Conservation (phyloP, 2,329 filamentous ascomycete species). For the Beauveria scarabaeidicola region DNA sequence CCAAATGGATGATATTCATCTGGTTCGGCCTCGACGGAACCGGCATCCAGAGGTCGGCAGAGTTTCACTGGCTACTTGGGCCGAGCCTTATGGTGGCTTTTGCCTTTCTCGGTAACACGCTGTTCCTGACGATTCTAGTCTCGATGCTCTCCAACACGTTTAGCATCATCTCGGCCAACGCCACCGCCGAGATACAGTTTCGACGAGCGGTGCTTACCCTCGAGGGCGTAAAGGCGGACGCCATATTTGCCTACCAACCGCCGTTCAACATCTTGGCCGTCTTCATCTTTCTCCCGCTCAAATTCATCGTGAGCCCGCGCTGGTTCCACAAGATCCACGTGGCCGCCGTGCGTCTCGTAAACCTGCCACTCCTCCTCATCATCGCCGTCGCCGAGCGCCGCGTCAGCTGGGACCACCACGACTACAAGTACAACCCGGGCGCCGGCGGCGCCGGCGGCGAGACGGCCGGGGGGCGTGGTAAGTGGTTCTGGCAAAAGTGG, state of each 20-base stretch:
- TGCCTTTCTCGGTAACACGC: slow-evolving; percentile 76
- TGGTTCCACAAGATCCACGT: slow-evolving; percentile 93
- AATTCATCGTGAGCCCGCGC: slow-evolving; percentile 66
- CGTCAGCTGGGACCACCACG: slow-evolving; percentile 45
- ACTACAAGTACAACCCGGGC: slow-evolving; percentile 13
- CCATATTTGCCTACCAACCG: slow-evolving; percentile 73
- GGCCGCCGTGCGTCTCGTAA: slow-evolving; percentile 62
- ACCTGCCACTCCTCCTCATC: slow-evolving; percentile 63
- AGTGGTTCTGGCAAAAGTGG: slow-evolving; percentile 58
- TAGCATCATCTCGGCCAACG: slow-evolving; percentile 65
- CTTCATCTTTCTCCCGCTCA: slow-evolving; percentile 64
- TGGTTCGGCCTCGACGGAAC: slow-evolving; percentile 81
- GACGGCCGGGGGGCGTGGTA: slow-evolving; percentile 18
- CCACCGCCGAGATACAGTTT: slow-evolving; percentile 76
- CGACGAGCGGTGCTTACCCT: slow-evolving; percentile 73
- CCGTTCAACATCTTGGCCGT: slow-evolving; percentile 78
- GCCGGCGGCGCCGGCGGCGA: slow-evolving; percentile 14
- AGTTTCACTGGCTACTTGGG: slow-evolving; percentile 73
- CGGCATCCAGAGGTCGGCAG: slow-evolving; percentile 51
- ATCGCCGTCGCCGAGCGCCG: slow-evolving; percentile 65
- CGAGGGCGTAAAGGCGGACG: slow-evolving; percentile 77
- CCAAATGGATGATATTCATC: slow-evolving; percentile 89
- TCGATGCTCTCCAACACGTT: slow-evolving; percentile 84
- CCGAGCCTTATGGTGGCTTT: slow-evolving; percentile 76
- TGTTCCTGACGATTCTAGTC: slow-evolving; percentile 82